Conservation (phyloP, 495 filamentous ascomycete genomes). For the Hypoxylon lienhwacheense region DNA sequence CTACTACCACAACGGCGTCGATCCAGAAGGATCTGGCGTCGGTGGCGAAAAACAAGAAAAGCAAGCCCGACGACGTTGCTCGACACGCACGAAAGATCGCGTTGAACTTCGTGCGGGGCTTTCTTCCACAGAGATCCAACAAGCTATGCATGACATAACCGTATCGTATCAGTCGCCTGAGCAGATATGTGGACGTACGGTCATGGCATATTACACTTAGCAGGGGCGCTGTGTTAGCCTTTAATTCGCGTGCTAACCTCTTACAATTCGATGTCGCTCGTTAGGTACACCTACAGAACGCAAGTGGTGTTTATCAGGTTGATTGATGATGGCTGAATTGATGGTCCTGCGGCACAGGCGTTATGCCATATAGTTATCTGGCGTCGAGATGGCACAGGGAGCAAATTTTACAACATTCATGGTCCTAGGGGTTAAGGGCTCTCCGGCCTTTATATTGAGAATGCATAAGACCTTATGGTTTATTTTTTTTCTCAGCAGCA, state of each 20-base stretch:
- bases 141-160: constrained; percentile 40
- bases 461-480: constrained; percentile 32
- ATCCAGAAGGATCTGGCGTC: constrained; percentile 37
- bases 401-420: constrained; percentile 30
- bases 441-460: constrained; percentile 24
- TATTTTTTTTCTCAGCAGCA: constrained; percentile 13
- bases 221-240: constrained; percentile 15
- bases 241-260: constrained; percentile 22
- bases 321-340: constrained; percentile 27
- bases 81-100: constrained; percentile 44
- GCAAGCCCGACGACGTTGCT: constrained; percentile 39
- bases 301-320: constrained; percentile 26
- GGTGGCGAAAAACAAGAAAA: constrained; percentile 36
- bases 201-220: constrained; percentile 22
- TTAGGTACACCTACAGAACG: constrained; percentile 31
- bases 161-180: constrained; percentile 10
- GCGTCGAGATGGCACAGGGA: constrained; percentile 19
- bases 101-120: constrained; percentile 49
- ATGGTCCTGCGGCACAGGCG: constrained; percentile 39
- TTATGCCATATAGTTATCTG: constrained; percentile 34
- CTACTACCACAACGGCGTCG: constrained; percentile 30
- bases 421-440: constrained; percentile 2
- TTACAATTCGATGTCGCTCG: constrained; percentile 29
- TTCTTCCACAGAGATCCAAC: constrained; percentile 38
- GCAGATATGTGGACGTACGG: constrained; percentile 20